Evolutionary conservation across 2,329 filamentous ascomycete genomes (phyloP).

Genomic region (Fusarium poae): DNA sequence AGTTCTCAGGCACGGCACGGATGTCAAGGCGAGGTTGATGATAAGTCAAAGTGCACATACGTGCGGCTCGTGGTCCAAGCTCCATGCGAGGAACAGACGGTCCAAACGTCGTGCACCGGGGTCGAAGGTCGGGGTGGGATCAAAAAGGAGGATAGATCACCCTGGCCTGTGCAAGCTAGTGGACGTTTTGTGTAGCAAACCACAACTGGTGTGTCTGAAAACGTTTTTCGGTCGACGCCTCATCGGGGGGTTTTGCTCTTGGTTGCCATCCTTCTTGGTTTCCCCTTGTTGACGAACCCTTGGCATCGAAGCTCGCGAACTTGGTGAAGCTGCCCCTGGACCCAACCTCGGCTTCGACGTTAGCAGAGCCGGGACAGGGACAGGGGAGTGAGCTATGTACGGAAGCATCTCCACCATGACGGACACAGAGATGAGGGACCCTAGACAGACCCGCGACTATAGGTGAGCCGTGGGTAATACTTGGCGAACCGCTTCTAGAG

Average conservation of each 20-base stretch:
- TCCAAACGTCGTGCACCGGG: slow-evolving; percentile 33
- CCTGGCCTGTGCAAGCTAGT: slow-evolving; percentile 40
- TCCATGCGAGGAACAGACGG: slow-evolving; percentile 30
- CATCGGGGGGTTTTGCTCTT: slow-evolving; percentile 30
- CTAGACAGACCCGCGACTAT: slow-evolving; percentile 20
- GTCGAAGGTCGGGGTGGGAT: slow-evolving; percentile 40
- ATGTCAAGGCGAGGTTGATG: slow-evolving; percentile 35
- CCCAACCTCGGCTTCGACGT: slow-evolving; percentile 38
- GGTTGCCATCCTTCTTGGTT: slow-evolving; percentile 16
- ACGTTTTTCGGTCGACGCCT: slow-evolving; percentile 36
- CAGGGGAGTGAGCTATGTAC: not conserved
- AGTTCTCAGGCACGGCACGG: slow-evolving; percentile 28
- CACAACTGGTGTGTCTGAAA: slow-evolving; percentile 28
- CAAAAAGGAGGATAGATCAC: slow-evolving; percentile 45
- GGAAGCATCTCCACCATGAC: slow-evolving; percentile 38
- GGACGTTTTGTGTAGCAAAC: slow-evolving; percentile 21
- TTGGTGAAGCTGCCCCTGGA: slow-evolving; percentile 25
- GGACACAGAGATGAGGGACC: slow-evolving; percentile 34
- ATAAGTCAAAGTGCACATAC: slow-evolving; percentile 7
- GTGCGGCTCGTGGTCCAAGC: slow-evolving; percentile 22
- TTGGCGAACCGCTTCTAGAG: slow-evolving; percentile 33
- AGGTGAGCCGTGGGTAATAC: slow-evolving; percentile 34
- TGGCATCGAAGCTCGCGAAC: slow-evolving; percentile 12
- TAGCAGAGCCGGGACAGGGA: slow-evolving; percentile 35
- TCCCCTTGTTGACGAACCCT: slow-evolving; percentile 16